phyloP scores from a whole-genome alignment of 768 basidiomycete species.

The Candolleomyces eurysporus region DNA sequence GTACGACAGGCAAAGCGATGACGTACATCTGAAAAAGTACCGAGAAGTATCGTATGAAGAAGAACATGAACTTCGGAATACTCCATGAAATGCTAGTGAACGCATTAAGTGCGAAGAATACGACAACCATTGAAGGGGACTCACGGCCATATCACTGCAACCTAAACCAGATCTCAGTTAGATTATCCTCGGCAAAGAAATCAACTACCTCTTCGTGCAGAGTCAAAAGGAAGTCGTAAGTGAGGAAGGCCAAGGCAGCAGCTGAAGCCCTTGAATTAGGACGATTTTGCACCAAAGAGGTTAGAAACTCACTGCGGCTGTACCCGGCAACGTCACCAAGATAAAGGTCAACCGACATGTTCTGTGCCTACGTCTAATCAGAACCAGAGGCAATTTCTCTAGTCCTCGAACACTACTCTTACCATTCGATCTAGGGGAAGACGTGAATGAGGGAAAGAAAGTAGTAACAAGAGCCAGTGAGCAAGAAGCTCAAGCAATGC shows the following conservation, averaged over 20 bases:
- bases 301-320: too few relatives aligned
- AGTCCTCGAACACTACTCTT: too few relatives aligned
- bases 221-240: slow-evolving; percentile 42
- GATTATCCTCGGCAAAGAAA: not conserved
- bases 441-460: too few relatives aligned
- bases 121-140: slow-evolving; percentile 9
- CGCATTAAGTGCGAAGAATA: not conserved
- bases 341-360: too few relatives aligned
- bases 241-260: slow-evolving; percentile 34
- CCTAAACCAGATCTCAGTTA: slow-evolving; percentile 17
- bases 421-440: too few relatives aligned
- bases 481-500: too few relatives aligned
- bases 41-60: slow-evolving; percentile 37
- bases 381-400: too few relatives aligned
- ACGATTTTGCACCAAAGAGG: too few relatives aligned
- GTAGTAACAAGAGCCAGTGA: too few relatives aligned
- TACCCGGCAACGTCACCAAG: too few relatives aligned
- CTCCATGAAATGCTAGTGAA: slow-evolving; percentile 21
- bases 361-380: too few relatives aligned
- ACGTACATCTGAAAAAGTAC: slow-evolving; percentile 35
- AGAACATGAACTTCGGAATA: slow-evolving; percentile 34
- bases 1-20: not conserved
- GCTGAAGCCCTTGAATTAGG: slow-evolving; percentile 18
- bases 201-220: slow-evolving; percentile 34
- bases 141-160: slow-evolving; percentile 41